Conservation (phyloP, 2,329 filamentous ascomycete species). For the Arachnomyces sp. region DNA sequence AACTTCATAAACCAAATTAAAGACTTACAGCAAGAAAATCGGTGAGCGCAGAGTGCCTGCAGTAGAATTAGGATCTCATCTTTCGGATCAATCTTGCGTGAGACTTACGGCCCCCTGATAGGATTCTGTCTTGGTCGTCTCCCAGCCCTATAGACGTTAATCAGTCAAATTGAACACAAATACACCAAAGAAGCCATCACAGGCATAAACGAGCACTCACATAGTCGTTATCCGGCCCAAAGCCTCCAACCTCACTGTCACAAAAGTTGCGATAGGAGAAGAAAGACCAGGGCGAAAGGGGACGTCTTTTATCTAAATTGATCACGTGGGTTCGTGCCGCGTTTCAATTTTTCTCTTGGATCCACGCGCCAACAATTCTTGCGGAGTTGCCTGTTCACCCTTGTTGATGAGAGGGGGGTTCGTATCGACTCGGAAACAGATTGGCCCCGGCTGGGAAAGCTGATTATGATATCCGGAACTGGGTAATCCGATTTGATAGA, state of each 20-base stretch:
- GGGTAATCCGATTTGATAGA: no score
- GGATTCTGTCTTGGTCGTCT: conserved; percentile 1
- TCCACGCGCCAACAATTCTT: no score
- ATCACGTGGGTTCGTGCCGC: conserved; percentile 15
- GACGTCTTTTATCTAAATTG: conserved; percentile 5
- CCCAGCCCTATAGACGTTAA: background rate
- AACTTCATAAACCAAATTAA: background rate
- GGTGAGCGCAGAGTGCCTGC: conserved; percentile 56
- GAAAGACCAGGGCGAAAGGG: background rate
- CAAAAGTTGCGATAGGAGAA: background rate
- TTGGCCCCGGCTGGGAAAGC: no score
- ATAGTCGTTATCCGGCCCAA: no score
- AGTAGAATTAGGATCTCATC: conserved; percentile 11
- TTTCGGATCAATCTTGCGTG: background rate
- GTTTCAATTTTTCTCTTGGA: conserved; percentile 3
- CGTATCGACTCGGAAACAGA: conserved; percentile 5
- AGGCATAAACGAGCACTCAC: no score
- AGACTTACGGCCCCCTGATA: conserved; percentile 34
- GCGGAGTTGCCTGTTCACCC: conserved; percentile 22
- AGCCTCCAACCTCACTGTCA: no score
- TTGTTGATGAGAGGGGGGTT: conserved; percentile 15
- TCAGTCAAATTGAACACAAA: background rate
- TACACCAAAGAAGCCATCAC: no score
- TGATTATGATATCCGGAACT: no score
- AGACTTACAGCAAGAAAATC: conserved; percentile 55